phyloP scores from a whole-genome alignment of 495 filamentous ascomycete genomes.

The Friedmanniomyces simplex region DNA sequence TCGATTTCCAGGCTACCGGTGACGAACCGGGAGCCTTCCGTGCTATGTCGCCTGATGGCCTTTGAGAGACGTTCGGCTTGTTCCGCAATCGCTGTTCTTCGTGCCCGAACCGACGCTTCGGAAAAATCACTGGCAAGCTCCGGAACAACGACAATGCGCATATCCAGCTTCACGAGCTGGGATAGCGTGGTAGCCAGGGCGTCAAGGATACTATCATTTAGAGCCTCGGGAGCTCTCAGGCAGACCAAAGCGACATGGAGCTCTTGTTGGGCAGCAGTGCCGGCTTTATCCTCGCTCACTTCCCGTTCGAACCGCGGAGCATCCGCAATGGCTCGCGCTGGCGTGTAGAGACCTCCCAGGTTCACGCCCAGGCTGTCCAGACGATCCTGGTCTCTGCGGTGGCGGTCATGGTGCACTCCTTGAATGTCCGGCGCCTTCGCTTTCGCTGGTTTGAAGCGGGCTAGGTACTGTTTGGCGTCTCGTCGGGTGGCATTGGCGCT shows the following conservation, averaged over 20 bases:
- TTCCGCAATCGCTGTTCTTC: constrained; percentile 36
- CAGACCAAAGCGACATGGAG: constrained; percentile 83
- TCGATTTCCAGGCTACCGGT: constrained; percentile 51
- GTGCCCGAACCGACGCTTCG: constrained; percentile 12
- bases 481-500: constrained; percentile 78
- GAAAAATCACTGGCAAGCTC: constrained; percentile 44
- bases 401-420: neutral
- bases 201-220: constrained; percentile 55
- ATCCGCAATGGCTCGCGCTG: constrained; percentile 49
- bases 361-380: constrained; percentile 39
- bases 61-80: constrained; percentile 66
- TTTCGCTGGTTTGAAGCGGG: constrained; percentile 49
- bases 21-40: constrained; percentile 55
- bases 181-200: constrained; percentile 76
- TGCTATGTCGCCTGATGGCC: constrained; percentile 58
- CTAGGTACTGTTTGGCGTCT: constrained; percentile 79
- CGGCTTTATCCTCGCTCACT: constrained; percentile 31
- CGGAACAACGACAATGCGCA: constrained; percentile 70
- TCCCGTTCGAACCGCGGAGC: constrained; percentile 52
- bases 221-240: constrained; percentile 57
- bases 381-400: constrained; percentile 12
- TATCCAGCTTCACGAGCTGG: constrained; percentile 69
- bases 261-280: constrained; percentile 34
- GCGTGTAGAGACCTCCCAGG: constrained; percentile 51
- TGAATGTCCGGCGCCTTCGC: neutral